These are phyloP conservation scores for Colletotrichum abscissum DNA, from an alignment of 2,329 filamentous ascomycete genomes.

Conservation along the genomic window DNA sequence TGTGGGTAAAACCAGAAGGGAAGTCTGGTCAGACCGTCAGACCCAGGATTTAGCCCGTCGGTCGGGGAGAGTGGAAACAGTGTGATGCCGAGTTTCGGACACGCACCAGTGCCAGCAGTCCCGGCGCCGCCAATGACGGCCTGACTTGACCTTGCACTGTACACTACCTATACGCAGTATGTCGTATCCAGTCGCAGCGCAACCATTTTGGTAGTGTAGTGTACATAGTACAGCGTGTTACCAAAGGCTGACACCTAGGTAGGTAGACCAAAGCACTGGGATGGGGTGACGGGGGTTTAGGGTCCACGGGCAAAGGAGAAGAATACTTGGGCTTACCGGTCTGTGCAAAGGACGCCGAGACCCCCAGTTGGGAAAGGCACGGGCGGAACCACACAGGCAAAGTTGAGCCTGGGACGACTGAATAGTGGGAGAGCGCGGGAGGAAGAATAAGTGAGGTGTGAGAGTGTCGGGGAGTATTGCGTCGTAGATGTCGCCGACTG, in stretches of 20 bases:
- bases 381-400: background rate
- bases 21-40: background rate
- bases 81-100: conserved; percentile 30
- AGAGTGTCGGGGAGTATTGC: background rate
- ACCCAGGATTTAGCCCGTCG: background rate
- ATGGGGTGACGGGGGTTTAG: background rate
- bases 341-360: background rate
- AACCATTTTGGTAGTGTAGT: background rate
- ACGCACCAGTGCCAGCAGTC: conserved; percentile 7
- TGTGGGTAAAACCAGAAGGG: background rate
- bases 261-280: background rate
- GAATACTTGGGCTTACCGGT: background rate
- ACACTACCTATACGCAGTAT: background rate
- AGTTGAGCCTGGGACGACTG: background rate
- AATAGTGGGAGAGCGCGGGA: background rate
- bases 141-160: background rate
- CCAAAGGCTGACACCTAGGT: background rate
- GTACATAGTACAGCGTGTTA: background rate
- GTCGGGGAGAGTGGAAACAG: background rate
- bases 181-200: conserved; percentile 1
- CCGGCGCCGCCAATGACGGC: background rate
- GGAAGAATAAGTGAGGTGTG: no score
- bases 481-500: background rate
- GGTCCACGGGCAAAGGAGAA: background rate
- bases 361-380: background rate